Base-by-base conservation (phyloP, 176 grass and related monocot genomes). In the Eragrostis nindensis region DNA sequence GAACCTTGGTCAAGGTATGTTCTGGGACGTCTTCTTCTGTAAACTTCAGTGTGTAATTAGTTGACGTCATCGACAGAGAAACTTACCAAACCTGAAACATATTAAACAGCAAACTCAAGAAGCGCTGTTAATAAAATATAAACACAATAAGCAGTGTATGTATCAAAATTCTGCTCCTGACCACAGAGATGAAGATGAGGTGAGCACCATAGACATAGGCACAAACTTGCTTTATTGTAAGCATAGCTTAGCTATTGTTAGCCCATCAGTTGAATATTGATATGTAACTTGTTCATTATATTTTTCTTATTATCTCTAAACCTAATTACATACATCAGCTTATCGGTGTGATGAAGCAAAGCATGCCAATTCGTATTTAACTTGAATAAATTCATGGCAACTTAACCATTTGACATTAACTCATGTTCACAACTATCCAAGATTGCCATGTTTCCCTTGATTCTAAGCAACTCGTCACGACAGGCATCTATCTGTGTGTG, bases 401-500 rank as follows among this genome's bases (percentile, higher is more conserved):
- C 1, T 61, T 81, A 71, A 44, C 25, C 82, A 40, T 24, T 84
- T 55, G 71, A 80, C 15, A 85, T 11, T 53, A 85, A 17, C 19
- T 89, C 79, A 79, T 66, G 72, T 78, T 84, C 71, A 84, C 50
- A 65, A 21, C 16, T 71, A 71, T 96, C 47, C 44, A 25, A 82
- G 42, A 84, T 62, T 56, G 50, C 56, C 83, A 95, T 84, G 83
- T 98, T 91, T 48, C 77, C 82, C 72, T 83, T 83, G 15, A 89
- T 30, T 87, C 86, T 87, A 71, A 82, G 32, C 71, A 87, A 76
- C 57, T 95, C 88, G 1, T 11, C 47, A 44, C 56, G 80, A 26
- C 90, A 92, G 11, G 83, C 69, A 38, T 83, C 83, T 66, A 80
- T 84, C 40, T 87, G 74, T 16, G 71, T 8, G 48, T 98, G 92